phyloP scores from a whole-genome alignment of 1,284 basidiomycete species.

The Papiliotrema terrestris region DNA sequence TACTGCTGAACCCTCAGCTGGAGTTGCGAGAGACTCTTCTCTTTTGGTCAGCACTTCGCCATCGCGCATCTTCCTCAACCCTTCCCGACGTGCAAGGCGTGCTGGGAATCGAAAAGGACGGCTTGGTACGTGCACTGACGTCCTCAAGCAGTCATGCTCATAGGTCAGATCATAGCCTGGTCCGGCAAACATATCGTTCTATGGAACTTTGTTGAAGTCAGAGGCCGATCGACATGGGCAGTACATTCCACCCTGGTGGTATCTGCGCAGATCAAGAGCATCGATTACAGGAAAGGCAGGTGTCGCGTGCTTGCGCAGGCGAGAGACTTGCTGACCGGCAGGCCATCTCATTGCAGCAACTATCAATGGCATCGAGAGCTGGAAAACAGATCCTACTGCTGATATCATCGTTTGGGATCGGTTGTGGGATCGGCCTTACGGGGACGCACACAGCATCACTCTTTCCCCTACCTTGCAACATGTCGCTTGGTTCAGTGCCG shows the following conservation, averaged over 20 bases:
- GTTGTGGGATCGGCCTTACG: conserved; percentile 26
- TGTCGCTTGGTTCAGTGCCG: conserved; percentile 32
- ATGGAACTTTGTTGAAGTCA: conserved; percentile 24
- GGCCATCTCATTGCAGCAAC: conserved; percentile 35
- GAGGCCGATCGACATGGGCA: conserved; percentile 21
- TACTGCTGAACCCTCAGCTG: conserved; percentile 28
- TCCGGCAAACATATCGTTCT: conserved; percentile 35
- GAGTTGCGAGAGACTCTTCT: conserved; percentile 34
- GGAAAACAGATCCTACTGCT: conserved; percentile 28
- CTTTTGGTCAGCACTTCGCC: conserved; percentile 42
- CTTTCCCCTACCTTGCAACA: conserved; percentile 24
- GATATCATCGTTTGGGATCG: conserved; percentile 44
- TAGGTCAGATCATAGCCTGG: conserved; percentile 41
- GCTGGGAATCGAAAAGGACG: conserved; percentile 11
- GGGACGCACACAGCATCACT: conserved; percentile 12
- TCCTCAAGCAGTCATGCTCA: conserved; percentile 3
- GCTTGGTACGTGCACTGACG: conserved; percentile 23
- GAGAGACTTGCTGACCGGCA: conserved; percentile 3
- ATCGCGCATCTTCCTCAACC: conserved; percentile 28
- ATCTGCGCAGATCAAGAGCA: conserved; percentile 21
- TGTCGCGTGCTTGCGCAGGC: too few relatives aligned
- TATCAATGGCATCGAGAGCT: conserved; percentile 33
- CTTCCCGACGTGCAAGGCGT: conserved; percentile 30
- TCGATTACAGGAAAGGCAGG: conserved; percentile 35
- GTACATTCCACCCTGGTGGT: conserved; percentile 37